Evolutionary conservation across 176 grass and related monocot genomes (phyloP).

Genomic region (Saccharum officinarum): DNA sequence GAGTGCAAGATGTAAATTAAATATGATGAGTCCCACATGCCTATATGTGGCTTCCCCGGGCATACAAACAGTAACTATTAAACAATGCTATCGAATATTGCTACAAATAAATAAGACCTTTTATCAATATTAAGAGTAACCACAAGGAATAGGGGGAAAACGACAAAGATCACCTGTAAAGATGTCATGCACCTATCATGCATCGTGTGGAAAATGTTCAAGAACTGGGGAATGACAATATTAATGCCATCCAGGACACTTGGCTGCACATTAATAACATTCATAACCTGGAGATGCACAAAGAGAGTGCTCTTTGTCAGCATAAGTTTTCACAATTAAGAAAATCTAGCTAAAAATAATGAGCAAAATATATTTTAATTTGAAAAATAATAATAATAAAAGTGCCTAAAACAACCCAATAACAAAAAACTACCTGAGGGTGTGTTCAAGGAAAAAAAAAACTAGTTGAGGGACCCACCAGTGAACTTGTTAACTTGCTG

Average conservation of each 20-base stretch:
- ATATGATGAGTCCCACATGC: background rate
- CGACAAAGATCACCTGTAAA: conserved; percentile 61
- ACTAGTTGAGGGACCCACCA: conserved; percentile 51
- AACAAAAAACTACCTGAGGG: background rate
- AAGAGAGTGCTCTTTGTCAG: conserved; percentile 25
- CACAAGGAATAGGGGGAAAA: background rate
- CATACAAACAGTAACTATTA: conserved; percentile 25
- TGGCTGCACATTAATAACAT: conserved; percentile 78
- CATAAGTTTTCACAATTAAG: conserved; percentile 22
- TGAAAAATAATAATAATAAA: background rate
- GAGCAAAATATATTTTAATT: background rate
- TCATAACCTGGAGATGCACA: conserved; percentile 67
- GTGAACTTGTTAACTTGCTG: conserved; percentile 63
- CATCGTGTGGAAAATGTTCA: conserved; percentile 86
- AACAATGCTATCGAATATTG: conserved; percentile 23
- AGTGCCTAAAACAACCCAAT: background rate
- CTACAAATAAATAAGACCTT: background rate
- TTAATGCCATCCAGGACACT: conserved; percentile 55
- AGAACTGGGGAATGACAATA: conserved; percentile 66
- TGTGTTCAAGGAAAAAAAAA: too few relatives aligned
- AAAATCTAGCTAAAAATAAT: conserved; percentile 22
- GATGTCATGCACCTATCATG: conserved; percentile 84
- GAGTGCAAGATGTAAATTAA: background rate
- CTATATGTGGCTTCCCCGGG: conserved; percentile 12
- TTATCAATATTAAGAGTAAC: background rate